Evolutionary conservation across 371 early-diverging fungal genomes (phyloP), one percentile per base, ranked within the genome.

Genomic region (Mortierella sp.): DNA sequence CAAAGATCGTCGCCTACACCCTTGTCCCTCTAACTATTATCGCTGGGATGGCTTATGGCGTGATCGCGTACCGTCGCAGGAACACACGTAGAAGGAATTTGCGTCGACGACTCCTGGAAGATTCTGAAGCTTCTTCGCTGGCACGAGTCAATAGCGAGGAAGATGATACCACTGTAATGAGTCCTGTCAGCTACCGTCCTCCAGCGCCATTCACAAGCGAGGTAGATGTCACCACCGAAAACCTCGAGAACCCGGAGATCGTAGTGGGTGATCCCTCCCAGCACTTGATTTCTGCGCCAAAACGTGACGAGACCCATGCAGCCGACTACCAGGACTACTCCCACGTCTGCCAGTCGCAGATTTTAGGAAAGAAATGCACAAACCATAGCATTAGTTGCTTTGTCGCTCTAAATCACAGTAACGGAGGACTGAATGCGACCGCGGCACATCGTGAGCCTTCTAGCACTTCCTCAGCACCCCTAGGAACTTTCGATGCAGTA

Each of bases 311-410:
- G 30, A 32, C 37, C 1, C 81, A 35, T 2, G 28, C 26, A 45
- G 76, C 52, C 6, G 73, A 68, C 32, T 80, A 80, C 35, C 62
- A 75, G 51, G 73, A 80, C 40, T 80, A 80, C 20, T 72, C 72
- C 16, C 81, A 75, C 55, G 76, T 80, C 59, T 80, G 81, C 22
- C 71, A 75, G 35, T 30, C 67, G 1, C 81, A 80, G 51, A 68
- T 75, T 22, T n/a, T 72, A 51, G 81, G 81, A 35, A 75, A 68
- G 55, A 64, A 59, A 22, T 80, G 81, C 45, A 69, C 72, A 52
- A 80, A 80, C 57, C 75, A 80, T 37, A 70, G 73, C 47, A 80
- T 80, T 37, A 72, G 76, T 60, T 75, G 81, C 54, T 80, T 80
- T 43, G 81, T 75, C 6, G 81, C 72, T 24, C 40, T 80, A 66